Evolutionary conservation across 208 protist species (phyloP), one percentile per base, ranked within the genome.

Genomic region (Wallacemonas sp.): DNA sequence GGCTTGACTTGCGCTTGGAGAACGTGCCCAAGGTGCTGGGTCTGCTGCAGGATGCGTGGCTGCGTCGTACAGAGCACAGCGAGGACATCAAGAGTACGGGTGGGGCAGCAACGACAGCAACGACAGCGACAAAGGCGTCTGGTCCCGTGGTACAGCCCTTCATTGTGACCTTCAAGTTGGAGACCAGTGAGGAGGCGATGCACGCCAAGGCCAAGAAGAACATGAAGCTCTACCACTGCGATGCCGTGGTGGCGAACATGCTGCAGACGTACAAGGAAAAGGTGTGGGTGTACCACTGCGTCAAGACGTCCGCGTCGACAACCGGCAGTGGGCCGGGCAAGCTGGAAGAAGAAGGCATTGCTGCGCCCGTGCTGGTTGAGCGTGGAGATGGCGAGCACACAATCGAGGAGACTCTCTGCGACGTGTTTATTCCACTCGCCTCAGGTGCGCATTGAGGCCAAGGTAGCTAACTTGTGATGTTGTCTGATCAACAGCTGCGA

Each of bases 201-300:
- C 78, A 77, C 44, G 46, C 29, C 27, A 95, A 95, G 74, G 86
- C 90, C 0, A 56, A 88, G 14, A 70, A 80, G 17, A 95, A 93
- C 63, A 71, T 95, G 24, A 58, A 69, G 44, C 24, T 46, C 30
- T 95, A 93, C 65, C 32, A 69, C 32, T 89, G 82, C 58, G 85
- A 93, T 58, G 81, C 67, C 4, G 90, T 95, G 26, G 87, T 95
- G 21, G 90, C 80, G 14, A 95, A 95, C 68, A 77, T 92, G 76
- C 72, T 92, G 69, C 85, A 90, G 61, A 87, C 70, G 39, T 95
- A 95, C 78, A 85, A 82, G 61, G 76, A 92, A 55, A 61, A 72
- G 64, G 90, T 95, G 41, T 68, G 76, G 66, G 30, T 95, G 24
- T 95, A 93, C 67, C 71, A 68, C 44, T 23, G n/a, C n/a, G n/a